A percentile compares a stretch with the other conserved stretches of the same genome.
Evolutionary conservation across 371 early-diverging fungal species (phyloP).

Genomic region (Mucor racemosus): DNA sequence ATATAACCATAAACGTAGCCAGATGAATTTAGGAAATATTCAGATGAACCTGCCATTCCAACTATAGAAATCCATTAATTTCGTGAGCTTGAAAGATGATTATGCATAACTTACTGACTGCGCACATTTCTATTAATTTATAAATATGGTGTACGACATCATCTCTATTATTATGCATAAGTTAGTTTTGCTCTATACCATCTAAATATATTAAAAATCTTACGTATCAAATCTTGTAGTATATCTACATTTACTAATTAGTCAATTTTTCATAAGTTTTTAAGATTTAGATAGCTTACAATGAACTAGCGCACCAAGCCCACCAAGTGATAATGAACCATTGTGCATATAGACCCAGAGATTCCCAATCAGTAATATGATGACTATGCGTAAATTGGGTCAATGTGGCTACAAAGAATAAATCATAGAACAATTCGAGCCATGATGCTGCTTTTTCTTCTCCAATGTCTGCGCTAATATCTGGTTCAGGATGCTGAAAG

Average conservation of each 20-base stretch:
- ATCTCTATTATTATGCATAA: conserved; percentile 33
- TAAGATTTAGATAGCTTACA: conserved; percentile 30
- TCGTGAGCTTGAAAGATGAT: not conserved
- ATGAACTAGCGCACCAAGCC: conserved; percentile 57
- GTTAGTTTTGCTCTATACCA: not conserved
- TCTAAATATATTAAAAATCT: conserved; percentile 19
- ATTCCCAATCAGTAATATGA: conserved; percentile 59
- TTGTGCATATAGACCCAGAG: conserved; percentile 55
- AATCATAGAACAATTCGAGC: conserved; percentile 65
- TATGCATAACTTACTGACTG: conserved; percentile 42
- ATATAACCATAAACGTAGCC: conserved; percentile 60
- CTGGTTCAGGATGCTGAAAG: conserved; percentile 55
- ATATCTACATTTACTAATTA: conserved; percentile 31
- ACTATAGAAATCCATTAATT: conserved; percentile 24
- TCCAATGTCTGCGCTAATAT: conserved; percentile 57
- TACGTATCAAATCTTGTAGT: conserved; percentile 67
- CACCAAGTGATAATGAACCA: conserved; percentile 70
- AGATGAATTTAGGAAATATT: conserved; percentile 51
- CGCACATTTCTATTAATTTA: conserved; percentile 57
- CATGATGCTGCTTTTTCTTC: conserved; percentile 55
- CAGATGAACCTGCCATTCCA: conserved; percentile 54
- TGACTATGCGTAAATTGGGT: conserved; percentile 64
- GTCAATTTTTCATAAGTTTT: not conserved
- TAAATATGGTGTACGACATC: conserved; percentile 59
- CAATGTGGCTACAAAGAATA: conserved; percentile 63